A percentile compares a stretch with the other conserved stretches of the same genome.
These are phyloP conservation scores for Clavispora carvajalis DNA, from an alignment of 805 yeast genomes.

Conservation along the genomic window DNA sequence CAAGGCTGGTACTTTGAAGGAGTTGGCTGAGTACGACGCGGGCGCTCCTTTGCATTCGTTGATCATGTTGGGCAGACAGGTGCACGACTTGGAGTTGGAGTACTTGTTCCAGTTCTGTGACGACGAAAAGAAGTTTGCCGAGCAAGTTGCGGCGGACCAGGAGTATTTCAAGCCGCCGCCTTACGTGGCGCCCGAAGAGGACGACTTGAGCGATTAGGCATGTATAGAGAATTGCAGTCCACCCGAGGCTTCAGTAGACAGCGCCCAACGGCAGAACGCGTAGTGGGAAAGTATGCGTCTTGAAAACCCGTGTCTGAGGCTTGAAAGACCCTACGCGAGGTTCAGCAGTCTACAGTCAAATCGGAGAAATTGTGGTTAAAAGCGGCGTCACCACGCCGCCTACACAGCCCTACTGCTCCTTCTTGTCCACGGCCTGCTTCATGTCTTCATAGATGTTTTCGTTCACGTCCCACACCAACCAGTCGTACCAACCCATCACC, in stretches of 20 bases:
- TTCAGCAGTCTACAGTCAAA: no score
- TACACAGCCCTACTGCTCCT: conserved; percentile 6
- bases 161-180: conserved; percentile 72
- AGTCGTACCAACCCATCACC: conserved; percentile 40
- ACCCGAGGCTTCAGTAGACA: no score
- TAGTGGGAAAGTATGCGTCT: no score
- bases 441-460: conserved; percentile 23
- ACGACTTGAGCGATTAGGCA: conserved; percentile 15
- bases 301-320: no score
- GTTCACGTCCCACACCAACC: conserved; percentile 40
- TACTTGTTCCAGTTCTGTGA: conserved; percentile 74
- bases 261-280: no score
- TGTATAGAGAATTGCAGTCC: not conserved
- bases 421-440: conserved; percentile 4
- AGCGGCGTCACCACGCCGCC: no score
- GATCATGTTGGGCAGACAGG: conserved; percentile 85
- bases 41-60: conserved; percentile 95
- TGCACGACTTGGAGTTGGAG: conserved; percentile 88
- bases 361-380: no score
- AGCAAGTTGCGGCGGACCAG: conserved; percentile 45
- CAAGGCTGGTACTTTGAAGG: conserved; percentile 77
- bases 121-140: conserved; percentile 46
- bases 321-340: no score
- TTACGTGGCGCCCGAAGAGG: conserved; percentile 44
- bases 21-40: conserved; percentile 76